A percentile compares a stretch with the other conserved stretches of the same genome.
Evolutionary conservation across 2,329 filamentous ascomycete species (phyloP).

Genomic region (Diatrype stigma): DNA sequence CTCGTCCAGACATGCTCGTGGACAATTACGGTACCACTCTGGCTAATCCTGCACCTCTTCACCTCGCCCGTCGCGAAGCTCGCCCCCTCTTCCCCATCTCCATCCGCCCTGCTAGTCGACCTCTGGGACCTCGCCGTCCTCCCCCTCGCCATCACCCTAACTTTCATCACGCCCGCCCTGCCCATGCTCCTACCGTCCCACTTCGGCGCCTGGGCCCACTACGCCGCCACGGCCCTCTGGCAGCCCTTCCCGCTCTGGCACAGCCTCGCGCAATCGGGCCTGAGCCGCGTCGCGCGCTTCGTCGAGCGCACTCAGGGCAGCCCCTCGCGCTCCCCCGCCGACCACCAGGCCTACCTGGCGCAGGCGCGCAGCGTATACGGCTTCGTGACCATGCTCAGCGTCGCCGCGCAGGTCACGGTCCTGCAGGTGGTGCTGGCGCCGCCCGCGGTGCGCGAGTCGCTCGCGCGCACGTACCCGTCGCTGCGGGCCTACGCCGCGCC

Average conservation of each 20-base stretch:
- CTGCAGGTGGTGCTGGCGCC: not conserved
- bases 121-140: not conserved
- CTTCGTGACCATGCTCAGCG: not conserved
- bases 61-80: constrained; percentile 8
- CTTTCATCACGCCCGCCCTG: not conserved
- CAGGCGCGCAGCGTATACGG: not conserved
- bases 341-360: not conserved
- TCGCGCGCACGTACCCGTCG: not conserved
- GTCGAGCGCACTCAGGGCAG: not conserved
- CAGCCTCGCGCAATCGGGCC: not conserved
- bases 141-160: not conserved
- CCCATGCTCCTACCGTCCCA: not conserved
- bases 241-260: not conserved
- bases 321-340: not conserved
- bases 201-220: not conserved
- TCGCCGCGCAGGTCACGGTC: not conserved
- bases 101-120: not conserved
- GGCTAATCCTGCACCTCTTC: constrained; percentile 14
- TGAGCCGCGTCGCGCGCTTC: not conserved
- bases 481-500: not conserved
- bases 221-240: not conserved
- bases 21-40: constrained; percentile 14
- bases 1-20: constrained; percentile 13
- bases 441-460: not conserved
- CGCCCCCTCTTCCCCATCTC: not conserved